Conservation (phyloP, 1,284 basidiomycete genomes). For the Wallemia hederae region DNA sequence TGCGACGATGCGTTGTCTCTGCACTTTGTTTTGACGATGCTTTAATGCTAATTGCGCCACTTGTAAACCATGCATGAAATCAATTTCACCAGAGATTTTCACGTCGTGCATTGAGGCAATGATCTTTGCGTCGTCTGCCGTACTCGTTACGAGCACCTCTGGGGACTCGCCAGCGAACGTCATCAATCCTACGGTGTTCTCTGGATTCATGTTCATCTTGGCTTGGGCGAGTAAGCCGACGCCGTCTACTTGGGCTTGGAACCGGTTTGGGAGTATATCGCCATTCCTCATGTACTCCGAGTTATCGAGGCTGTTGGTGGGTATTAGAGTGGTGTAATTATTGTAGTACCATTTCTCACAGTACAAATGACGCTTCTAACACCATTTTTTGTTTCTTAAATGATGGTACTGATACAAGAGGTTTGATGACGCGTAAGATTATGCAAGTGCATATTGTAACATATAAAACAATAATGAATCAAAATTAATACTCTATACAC, state of each 20-base stretch:
- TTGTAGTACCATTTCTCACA: not conserved
- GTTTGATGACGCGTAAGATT: not conserved
- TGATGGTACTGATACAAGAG: not conserved
- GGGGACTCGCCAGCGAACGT: slow-evolving; percentile 93
- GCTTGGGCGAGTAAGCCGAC: slow-evolving; percentile 70
- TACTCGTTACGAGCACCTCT: slow-evolving; percentile 80
- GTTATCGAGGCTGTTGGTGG: slow-evolving; percentile 67
- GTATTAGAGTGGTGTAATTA: not conserved
- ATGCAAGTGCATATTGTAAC: too few relatives aligned
- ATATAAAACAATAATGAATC: not conserved
- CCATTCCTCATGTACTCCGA: slow-evolving; percentile 91
- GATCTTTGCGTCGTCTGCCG: slow-evolving; percentile 79
- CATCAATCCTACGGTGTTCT: slow-evolving; percentile 92
- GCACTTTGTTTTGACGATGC: slow-evolving; percentile 93
- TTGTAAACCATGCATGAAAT: slow-evolving; percentile 66
- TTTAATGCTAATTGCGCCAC: slow-evolving; percentile 89
- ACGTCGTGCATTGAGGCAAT: slow-evolving; percentile 44
- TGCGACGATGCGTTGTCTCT: slow-evolving; percentile 74
- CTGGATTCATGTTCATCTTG: slow-evolving; percentile 83
- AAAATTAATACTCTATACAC: not conserved
- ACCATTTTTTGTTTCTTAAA: too few relatives aligned
- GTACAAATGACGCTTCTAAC: not conserved
- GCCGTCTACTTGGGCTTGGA: slow-evolving; percentile 73
- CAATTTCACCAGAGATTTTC: slow-evolving; percentile 44
- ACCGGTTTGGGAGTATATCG: slow-evolving; percentile 63